Percentiles rank a stretch among this genome's conserved stretches.
Evolutionary conservation across 371 early-diverging fungal genomes (phyloP).

Genomic region (Mortierella sp.): DNA sequence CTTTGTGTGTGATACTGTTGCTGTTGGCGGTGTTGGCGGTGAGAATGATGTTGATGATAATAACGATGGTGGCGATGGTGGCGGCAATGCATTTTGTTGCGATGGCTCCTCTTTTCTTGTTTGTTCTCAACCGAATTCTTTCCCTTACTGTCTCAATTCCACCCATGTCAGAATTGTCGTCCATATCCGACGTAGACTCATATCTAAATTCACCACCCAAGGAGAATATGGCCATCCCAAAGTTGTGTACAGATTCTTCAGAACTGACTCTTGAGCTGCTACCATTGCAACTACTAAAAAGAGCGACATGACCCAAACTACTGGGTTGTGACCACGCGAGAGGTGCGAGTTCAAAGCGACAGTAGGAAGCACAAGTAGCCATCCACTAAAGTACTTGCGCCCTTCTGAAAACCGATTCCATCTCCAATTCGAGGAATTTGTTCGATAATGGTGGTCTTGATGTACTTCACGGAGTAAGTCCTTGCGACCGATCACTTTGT

Average conservation of each 20-base stretch:
- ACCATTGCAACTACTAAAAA: neutral
- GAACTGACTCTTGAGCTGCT: neutral
- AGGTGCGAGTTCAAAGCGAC: neutral
- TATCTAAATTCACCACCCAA: constrained; percentile 18
- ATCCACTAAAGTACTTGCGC: neutral
- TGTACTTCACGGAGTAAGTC: neutral
- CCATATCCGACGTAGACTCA: neutral
- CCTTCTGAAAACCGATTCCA: neutral
- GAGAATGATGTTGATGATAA: neutral
- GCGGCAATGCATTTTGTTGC: neutral
- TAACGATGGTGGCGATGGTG: neutral
- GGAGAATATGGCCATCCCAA: constrained; percentile 15
- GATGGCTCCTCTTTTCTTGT: no score
- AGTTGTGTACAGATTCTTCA: neutral
- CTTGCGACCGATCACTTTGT: neutral
- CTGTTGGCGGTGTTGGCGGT: neutral
- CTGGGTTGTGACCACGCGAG: neutral
- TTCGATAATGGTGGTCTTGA: neutral
- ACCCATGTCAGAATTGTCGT: neutral
- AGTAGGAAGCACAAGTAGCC: neutral
- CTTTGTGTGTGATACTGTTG: neutral
- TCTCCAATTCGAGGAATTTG: neutral
- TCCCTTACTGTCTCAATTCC: neutral
- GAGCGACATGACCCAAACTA: constrained; percentile 9
- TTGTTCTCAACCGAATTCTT: neutral